A percentile compares a stretch with the other conserved stretches of the same genome.
These are phyloP conservation scores for Choanephora cucurbitarum DNA, from an alignment of 371 early-diverging fungal species.

Conservation along the genomic window DNA sequence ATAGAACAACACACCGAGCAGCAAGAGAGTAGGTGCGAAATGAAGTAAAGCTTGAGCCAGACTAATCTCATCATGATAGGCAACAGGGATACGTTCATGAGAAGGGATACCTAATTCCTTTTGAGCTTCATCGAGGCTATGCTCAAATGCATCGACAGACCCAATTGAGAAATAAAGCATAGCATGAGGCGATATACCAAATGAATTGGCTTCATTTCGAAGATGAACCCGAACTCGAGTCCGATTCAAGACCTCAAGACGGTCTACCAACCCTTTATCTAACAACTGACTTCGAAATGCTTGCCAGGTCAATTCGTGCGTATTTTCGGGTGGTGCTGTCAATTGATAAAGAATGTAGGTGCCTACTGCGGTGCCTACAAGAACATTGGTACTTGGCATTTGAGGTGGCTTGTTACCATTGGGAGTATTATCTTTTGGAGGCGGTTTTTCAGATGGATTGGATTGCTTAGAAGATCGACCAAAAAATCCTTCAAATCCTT, in stretches of 20 bases:
- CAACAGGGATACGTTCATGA: slow-evolving; percentile 87
- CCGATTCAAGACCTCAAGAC: slow-evolving; percentile 85
- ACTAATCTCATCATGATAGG: slow-evolving; percentile 81
- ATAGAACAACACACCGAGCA: slow-evolving; percentile 87
- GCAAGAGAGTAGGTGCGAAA: slow-evolving; percentile 90
- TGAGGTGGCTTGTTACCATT: slow-evolving; percentile 28
- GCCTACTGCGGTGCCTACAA: slow-evolving; percentile 53
- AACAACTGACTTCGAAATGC: slow-evolving; percentile 86
- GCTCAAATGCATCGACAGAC: slow-evolving; percentile 94
- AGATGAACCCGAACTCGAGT: slow-evolving; percentile 81
- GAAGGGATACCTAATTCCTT: slow-evolving; percentile 88
- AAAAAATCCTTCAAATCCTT: slow-evolving; percentile 50
- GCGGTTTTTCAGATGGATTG: slow-evolving; percentile 1
- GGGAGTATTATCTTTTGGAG: slow-evolving; percentile 7
- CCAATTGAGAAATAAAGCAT: slow-evolving; percentile 87
- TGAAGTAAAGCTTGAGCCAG: slow-evolving; percentile 72
- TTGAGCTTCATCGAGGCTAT: slow-evolving; percentile 89
- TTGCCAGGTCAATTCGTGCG: slow-evolving; percentile 87
- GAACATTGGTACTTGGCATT: slow-evolving; percentile 50
- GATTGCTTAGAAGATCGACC: slow-evolving; percentile 21
- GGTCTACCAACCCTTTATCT: slow-evolving; percentile 92
- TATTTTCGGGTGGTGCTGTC: slow-evolving; percentile 48
- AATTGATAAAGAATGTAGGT: slow-evolving; percentile 58
- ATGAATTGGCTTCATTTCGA: slow-evolving; percentile 66
- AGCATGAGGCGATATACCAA: slow-evolving; percentile 39